Conservation (phyloP, 768 basidiomycete genomes). For the Lactarius sanguifluus region DNA sequence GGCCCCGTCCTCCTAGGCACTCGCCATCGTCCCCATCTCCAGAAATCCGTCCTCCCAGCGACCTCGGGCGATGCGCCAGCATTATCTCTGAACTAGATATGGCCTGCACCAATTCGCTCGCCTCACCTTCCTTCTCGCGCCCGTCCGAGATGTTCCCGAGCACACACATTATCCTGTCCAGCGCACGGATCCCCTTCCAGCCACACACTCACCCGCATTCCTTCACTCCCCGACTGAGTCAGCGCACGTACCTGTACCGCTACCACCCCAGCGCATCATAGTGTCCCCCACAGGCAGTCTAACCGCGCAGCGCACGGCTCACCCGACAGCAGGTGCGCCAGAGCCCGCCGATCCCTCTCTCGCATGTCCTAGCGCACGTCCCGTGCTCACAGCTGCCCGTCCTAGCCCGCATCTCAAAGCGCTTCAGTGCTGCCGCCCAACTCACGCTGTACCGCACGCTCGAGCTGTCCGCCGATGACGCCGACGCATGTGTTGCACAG, state of each 20-base stretch:
- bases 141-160: neutral
- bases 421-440: slow-evolving; percentile 32
- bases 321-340: slow-evolving; percentile 13
- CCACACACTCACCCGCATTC: slow-evolving; percentile 23
- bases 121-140: neutral
- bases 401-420: slow-evolving; percentile 33
- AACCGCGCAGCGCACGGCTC: slow-evolving; percentile 2
- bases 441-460: slow-evolving; percentile 33
- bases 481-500: slow-evolving; percentile 32
- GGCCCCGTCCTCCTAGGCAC: slow-evolving; percentile 24
- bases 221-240: neutral
- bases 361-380: slow-evolving; percentile 29
- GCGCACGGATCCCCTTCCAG: neutral
- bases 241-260: neutral
- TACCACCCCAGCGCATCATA: neutral
- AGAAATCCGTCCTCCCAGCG: slow-evolving; percentile 31
- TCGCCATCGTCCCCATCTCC: slow-evolving; percentile 29
- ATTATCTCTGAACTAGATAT: slow-evolving; percentile 18
- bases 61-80: slow-evolving; percentile 30
- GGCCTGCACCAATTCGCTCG: neutral
- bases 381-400: slow-evolving; percentile 29
- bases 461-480: slow-evolving; percentile 25
- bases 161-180: neutral
- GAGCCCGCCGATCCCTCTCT: slow-evolving; percentile 21
- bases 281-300: neutral